Evolutionary conservation across 345 rosid genomes (phyloP), one percentile per base, ranked within the genome.

Genomic region (Erucastrum elatum): DNA sequence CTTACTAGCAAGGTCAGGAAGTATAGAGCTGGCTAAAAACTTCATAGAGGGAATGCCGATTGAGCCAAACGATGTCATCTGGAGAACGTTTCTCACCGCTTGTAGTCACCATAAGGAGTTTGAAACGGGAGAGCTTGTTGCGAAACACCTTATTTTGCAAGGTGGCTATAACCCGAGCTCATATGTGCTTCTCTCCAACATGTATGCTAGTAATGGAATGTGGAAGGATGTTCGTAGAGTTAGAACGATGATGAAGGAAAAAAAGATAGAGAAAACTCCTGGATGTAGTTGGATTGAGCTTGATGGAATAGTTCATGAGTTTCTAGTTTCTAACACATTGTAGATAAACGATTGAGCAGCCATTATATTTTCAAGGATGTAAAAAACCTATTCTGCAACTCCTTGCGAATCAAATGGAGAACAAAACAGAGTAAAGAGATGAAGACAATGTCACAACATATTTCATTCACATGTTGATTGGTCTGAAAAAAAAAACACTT

Each of bases 241-340:
- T 68, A 87, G 88, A 77, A 75, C 56, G 76, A 80, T 76, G 80
- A 87, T 89, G 93, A 89, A 86, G 75, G 82, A 80, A 30, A 85
- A 82, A 77, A 84, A 84, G 12, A 39, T 87, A 2, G 81, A 73
- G 80, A 87, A 86, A 78, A 6, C 77, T 34, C 91, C 93, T 6
- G 93, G 91, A 31, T 87, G 87, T 72, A 86, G 90, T 74, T 86
- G 87, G 83, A 81, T 89, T 25, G 89, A 86, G 77, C 84, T 86
- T 16, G 81, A 87, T 15, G 89, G 88, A 68, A 81, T 70, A 12
- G 77, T 82, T 37, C 91, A 86, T 65, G 87, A 87, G 76, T 87
- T 61, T 89, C 79, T 78, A 64, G 75, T 76, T 21, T 21, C 21
- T 70, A 81, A 59, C 77, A 27, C 70, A 37, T 81, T 76, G 80